Percentiles rank a stretch among this genome's conserved stretches.
These are phyloP conservation scores for Blastomyces emzantsi DNA, from an alignment of 2,329 filamentous ascomycete species.

Conservation along the genomic window DNA sequence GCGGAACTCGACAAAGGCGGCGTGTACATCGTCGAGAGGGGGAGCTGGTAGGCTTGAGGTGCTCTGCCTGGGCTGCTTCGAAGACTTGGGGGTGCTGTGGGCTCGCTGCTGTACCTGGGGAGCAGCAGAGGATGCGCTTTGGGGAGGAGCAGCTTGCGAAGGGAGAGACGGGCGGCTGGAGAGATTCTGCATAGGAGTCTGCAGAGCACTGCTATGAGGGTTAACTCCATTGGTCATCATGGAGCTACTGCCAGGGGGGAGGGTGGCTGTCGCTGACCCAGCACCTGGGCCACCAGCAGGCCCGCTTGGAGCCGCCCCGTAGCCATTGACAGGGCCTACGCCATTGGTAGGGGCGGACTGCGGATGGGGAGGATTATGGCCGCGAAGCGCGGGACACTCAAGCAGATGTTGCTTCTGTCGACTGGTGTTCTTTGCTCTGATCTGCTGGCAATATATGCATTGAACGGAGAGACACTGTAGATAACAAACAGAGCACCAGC, in stretches of 20 bases:
- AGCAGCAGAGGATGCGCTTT: constrained; percentile 24
- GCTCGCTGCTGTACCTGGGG: constrained; percentile 26
- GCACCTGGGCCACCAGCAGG: constrained; percentile 24
- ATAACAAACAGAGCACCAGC: constrained; percentile 14
- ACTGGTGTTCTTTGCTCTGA: constrained; percentile 45
- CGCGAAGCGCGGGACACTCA: constrained; percentile 42
- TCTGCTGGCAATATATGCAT: constrained; percentile 47
- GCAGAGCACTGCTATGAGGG: constrained; percentile 36
- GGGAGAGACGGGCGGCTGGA: constrained; percentile 34
- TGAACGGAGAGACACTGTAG: constrained; percentile 43
- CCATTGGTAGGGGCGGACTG: constrained; percentile 33
- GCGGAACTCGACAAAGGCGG: constrained; percentile 42
- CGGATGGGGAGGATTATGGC: constrained; percentile 38
- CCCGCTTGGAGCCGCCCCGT: constrained; percentile 35
- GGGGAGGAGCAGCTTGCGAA: constrained; percentile 29
- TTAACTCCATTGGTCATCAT: constrained; percentile 39
- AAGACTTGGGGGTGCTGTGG: constrained; percentile 31
- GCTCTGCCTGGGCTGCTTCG: constrained; percentile 28
- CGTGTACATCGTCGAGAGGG: constrained; percentile 42
- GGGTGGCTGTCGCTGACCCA: constrained; percentile 25
- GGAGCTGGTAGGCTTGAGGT: constrained; percentile 38
- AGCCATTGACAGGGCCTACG: constrained; percentile 35
- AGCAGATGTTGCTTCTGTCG: constrained; percentile 45
- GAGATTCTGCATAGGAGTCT: constrained; percentile 34
- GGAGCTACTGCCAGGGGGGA: constrained; percentile 35